Conservation (phyloP, 2,329 filamentous ascomycete genomes). For the Didymella lethalis region DNA sequence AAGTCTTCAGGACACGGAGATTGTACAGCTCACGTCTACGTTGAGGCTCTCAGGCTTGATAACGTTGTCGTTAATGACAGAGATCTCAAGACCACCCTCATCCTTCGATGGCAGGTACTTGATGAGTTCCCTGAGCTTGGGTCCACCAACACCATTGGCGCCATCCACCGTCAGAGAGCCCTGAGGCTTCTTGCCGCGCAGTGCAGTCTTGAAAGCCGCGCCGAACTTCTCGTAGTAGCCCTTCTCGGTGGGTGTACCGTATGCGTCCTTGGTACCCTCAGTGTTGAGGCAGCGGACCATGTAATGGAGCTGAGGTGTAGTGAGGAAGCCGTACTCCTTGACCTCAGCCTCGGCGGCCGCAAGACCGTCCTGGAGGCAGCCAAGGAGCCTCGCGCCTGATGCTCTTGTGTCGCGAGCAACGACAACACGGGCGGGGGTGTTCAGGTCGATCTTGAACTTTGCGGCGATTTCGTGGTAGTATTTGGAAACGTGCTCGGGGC, state of each 20-base stretch:
- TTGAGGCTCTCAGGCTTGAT: constrained; percentile 89
- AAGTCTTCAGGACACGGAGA: neutral
- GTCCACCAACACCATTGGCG: constrained; percentile 94
- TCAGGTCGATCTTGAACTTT: constrained; percentile 67
- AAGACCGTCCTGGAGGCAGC: constrained; percentile 80
- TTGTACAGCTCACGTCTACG: constrained; percentile 71
- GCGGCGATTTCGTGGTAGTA: constrained; percentile 76
- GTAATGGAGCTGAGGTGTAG: constrained; percentile 98
- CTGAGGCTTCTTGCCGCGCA: constrained; percentile 73
- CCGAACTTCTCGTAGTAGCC: constrained; percentile 96
- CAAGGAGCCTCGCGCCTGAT: constrained; percentile 83
- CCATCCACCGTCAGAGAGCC: constrained; percentile 88
- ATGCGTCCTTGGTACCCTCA: constrained; percentile 82
- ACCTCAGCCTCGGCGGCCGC: constrained; percentile 76
- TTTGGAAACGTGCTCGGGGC: constrained; percentile 76
- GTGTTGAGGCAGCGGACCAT: constrained; percentile 95
- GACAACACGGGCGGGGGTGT: constrained; percentile 77
- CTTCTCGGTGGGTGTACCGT: constrained; percentile 85
- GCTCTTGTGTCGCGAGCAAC: constrained; percentile 93
- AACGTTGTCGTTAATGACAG: constrained; percentile 91
- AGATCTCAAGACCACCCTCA: constrained; percentile 77
- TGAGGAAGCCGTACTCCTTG: constrained; percentile 88
- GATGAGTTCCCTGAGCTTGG: constrained; percentile 85
- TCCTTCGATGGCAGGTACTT: constrained; percentile 76
- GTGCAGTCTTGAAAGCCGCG: constrained; percentile 82